phyloP scores from a whole-genome alignment of 257 asterid species.

The Petrea volubilis region DNA sequence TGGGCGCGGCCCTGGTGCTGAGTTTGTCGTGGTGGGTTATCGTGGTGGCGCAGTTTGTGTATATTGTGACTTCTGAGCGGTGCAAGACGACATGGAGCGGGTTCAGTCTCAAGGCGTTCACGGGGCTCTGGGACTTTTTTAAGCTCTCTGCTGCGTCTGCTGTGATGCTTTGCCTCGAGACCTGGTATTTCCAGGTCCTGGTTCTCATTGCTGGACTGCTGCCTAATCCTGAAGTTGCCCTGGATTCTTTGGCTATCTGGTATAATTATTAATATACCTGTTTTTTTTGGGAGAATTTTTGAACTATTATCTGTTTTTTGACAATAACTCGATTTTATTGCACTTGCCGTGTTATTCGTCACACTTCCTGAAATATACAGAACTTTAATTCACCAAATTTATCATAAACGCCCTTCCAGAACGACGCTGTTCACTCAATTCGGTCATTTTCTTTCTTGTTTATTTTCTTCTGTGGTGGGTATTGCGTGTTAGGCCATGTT shows the following conservation, averaged over 20 bases:
- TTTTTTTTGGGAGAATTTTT: too few relatives aligned
- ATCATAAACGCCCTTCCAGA: too few relatives aligned
- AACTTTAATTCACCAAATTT: too few relatives aligned
- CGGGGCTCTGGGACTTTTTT: slow-evolving; percentile 53
- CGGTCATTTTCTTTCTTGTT: too few relatives aligned
- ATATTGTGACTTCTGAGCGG: slow-evolving; percentile 39
- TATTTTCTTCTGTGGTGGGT: too few relatives aligned
- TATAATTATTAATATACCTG: slow-evolving; percentile 9
- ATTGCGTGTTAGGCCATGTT: too few relatives aligned
- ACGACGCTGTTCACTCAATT: too few relatives aligned
- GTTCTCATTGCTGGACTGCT: slow-evolving; percentile 54
- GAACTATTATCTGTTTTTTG: too few relatives aligned
- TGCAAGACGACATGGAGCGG: slow-evolving; percentile 60
- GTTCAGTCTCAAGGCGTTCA: slow-evolving; percentile 48
- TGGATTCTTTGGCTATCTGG: slow-evolving; percentile 66
- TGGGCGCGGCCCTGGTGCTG: slow-evolving; percentile 55
- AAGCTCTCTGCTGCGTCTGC: slow-evolving; percentile 64
- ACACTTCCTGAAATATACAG: too few relatives aligned
- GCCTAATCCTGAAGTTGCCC: slow-evolving; percentile 53
- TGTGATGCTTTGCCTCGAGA: slow-evolving; percentile 62
- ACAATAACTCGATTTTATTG: too few relatives aligned
- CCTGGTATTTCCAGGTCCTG: slow-evolving; percentile 62
- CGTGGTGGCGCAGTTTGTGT: slow-evolving; percentile 53
- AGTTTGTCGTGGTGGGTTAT: slow-evolving; percentile 72
- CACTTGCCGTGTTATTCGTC: too few relatives aligned